phyloP scores from a whole-genome alignment of 2,329 filamentous ascomycete species.

The Nannizziopsis barbatae region DNA sequence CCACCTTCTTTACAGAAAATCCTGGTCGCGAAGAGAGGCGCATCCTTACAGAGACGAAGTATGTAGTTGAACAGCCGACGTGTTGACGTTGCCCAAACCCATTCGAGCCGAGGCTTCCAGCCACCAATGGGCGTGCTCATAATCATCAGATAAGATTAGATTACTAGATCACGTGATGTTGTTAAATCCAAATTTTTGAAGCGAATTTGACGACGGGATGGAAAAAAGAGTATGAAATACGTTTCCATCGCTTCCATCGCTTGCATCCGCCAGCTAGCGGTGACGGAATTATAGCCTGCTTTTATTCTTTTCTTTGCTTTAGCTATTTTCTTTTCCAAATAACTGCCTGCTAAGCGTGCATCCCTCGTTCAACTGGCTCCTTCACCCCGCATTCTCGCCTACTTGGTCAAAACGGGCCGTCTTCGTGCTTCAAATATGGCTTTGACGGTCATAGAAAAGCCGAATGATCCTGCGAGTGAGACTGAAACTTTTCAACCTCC shows the following conservation, averaged over 20 bases:
- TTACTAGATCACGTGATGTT: background rate
- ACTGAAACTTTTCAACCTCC: slow-evolving; percentile 21
- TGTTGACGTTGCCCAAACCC: too few relatives aligned
- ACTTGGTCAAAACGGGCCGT: slow-evolving; percentile 29
- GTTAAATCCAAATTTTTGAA: background rate
- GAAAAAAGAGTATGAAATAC: too few relatives aligned
- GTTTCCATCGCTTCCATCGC: too few relatives aligned
- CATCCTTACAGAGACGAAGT: too few relatives aligned
- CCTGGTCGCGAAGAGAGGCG: too few relatives aligned
- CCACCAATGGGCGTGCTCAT: background rate
- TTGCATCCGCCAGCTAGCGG: background rate
- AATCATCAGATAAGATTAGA: slow-evolving; percentile 6
- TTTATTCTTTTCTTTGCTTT: background rate
- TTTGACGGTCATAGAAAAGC: slow-evolving; percentile 24
- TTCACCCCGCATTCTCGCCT: slow-evolving; percentile 31
- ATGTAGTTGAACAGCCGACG: too few relatives aligned
- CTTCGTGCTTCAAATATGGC: slow-evolving; percentile 29
- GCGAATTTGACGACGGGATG: too few relatives aligned
- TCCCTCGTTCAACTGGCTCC: slow-evolving; percentile 23
- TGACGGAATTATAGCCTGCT: background rate
- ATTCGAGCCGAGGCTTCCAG: background rate
- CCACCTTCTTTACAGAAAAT: too few relatives aligned
- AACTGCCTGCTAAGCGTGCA: background rate
- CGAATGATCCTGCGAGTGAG: slow-evolving; percentile 4
- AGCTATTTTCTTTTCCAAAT: too few relatives aligned